These are phyloP conservation scores for Moesziomyces parantarcticus DNA, from an alignment of 1,284 basidiomycete genomes.

Conservation along the genomic window DNA sequence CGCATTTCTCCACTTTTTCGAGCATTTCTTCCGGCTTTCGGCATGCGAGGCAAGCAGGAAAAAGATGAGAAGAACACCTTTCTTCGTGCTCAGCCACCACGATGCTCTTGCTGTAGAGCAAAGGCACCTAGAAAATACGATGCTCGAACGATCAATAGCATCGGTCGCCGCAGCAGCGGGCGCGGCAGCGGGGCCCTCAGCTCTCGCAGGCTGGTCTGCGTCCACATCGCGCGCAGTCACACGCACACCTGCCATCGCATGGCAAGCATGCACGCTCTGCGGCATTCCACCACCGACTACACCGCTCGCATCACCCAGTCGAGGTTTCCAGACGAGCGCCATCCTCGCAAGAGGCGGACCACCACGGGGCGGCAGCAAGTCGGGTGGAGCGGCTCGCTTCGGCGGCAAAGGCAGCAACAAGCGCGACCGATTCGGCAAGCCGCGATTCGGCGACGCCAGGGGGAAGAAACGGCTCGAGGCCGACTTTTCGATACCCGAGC, in stretches of 20 bases:
- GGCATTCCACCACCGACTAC: too few species aligned
- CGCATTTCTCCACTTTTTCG: neutral
- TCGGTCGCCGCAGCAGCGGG: neutral
- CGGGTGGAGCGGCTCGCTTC: neutral
- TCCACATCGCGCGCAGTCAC: neutral
- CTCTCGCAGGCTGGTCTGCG: neutral
- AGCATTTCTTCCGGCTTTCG: neutral
- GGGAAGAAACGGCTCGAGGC: constrained; percentile 3
- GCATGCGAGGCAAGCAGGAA: too few species aligned
- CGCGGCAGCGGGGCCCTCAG: neutral
- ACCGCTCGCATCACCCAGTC: neutral
- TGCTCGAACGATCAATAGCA: neutral
- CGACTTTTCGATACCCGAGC: constrained; percentile 23
- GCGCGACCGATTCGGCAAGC: constrained; percentile 8
- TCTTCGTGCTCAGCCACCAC: neutral
- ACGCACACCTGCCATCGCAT: neutral
- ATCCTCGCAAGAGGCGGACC: neutral
- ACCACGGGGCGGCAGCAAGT: neutral
- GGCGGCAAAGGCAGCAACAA: neutral
- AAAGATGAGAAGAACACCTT: neutral
- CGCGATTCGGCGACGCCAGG: constrained; percentile 1
- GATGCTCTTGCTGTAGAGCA: neutral
- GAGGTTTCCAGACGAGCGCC: neutral
- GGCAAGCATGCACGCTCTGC: neutral
- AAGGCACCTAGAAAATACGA: too few species aligned